phyloP scores from a whole-genome alignment of 768 basidiomycete species.

The Hypsizygus marmoreus region DNA sequence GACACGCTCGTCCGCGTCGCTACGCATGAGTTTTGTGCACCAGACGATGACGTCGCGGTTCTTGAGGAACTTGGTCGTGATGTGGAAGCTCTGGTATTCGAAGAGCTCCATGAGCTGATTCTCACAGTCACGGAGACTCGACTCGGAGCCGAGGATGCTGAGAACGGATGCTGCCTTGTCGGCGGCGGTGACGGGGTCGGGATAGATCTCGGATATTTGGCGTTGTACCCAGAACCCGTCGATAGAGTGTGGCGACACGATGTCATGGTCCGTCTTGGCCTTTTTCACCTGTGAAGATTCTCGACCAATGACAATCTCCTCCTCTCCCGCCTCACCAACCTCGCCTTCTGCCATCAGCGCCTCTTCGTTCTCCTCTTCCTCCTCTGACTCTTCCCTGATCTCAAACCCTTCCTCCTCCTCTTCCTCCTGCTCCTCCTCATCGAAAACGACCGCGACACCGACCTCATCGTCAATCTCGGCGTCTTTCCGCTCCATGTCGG shows the following conservation, averaged over 20 bases:
- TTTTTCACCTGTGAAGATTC: constrained; percentile 54
- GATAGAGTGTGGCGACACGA: constrained; percentile 86
- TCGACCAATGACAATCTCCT: constrained; percentile 80
- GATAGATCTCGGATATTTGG: constrained; percentile 85
- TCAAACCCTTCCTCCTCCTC: constrained; percentile 91
- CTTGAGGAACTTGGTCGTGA: constrained; percentile 88
- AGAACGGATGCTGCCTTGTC: constrained; percentile 88
- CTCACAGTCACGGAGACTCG: constrained; percentile 87
- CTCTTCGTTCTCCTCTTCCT: constrained; percentile 68
- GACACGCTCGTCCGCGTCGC: constrained; percentile 83
- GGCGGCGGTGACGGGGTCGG: constrained; percentile 92
- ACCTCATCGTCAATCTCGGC: constrained; percentile 94
- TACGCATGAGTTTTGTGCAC: constrained; percentile 95
- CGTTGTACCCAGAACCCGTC: constrained; percentile 99
- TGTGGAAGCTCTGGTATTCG: constrained; percentile 89
- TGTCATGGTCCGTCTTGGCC: constrained; percentile 68
- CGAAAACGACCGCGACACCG: constrained; percentile 97
- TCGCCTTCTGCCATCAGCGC: constrained; percentile 46
- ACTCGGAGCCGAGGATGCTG: constrained; percentile 83
- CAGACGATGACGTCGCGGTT: constrained; percentile 96
- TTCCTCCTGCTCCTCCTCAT: constrained; percentile 95
- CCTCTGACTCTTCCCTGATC: constrained; percentile 79
- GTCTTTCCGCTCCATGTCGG: constrained; percentile 78
- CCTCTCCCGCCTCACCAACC: constrained; percentile 49
- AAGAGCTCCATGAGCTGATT: constrained; percentile 97